These are phyloP conservation scores for Aspergillus cejpii DNA, from an alignment of 2,329 filamentous ascomycete species.

Conservation along the genomic window DNA sequence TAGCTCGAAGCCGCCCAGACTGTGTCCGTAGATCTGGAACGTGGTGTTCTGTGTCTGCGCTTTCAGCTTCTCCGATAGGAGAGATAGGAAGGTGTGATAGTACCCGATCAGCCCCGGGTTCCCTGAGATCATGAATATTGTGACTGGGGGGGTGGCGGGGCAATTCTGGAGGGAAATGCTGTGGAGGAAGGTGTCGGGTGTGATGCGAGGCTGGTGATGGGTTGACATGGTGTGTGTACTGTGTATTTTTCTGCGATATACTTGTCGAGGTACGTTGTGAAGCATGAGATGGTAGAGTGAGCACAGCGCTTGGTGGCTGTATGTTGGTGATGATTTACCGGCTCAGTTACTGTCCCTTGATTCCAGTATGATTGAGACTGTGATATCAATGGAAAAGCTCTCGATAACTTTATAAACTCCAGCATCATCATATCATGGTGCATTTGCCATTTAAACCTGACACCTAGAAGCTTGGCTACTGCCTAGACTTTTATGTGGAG, in stretches of 20 bases:
- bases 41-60: neutral
- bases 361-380: neutral
- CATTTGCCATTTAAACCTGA: neutral
- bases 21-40: conserved; percentile 31
- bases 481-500: neutral
- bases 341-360: too few relatives aligned
- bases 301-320: neutral
- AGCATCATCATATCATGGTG: too few relatives aligned
- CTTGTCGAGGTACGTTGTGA: neutral
- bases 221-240: conserved; percentile 11
- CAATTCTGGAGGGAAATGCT: conserved; percentile 14
- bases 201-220: conserved; percentile 19
- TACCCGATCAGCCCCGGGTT: conserved; percentile 48
- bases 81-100: conserved; percentile 41
- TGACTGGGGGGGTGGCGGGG: conserved; percentile 10
- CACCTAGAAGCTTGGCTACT: neutral
- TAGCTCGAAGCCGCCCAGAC: conserved; percentile 33
- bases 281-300: neutral
- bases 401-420: too few relatives aligned
- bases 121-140: conserved; percentile 45
- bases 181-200: conserved; percentile 28
- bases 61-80: conserved; percentile 26
- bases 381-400: neutral
- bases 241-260: neutral
- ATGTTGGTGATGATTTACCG: neutral